Evolutionary conservation across 2,329 filamentous ascomycete species (phyloP), one percentile per base, ranked within the genome.

Genomic region (Penicillium sp.): DNA sequence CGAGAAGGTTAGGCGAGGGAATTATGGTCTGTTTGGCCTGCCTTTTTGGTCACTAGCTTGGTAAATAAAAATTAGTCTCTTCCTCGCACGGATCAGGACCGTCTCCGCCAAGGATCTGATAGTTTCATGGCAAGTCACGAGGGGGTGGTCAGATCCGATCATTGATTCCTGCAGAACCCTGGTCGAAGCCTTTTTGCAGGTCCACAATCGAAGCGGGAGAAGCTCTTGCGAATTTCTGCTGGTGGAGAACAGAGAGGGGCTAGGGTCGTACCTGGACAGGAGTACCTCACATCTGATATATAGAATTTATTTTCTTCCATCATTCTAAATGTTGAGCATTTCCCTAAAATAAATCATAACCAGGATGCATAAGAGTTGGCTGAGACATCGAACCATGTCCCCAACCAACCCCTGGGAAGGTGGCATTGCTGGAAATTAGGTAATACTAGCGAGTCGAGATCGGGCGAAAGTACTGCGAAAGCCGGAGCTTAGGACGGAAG

Each of bases 171-270:
- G 63, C 65, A 67, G 65, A 67, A 67, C 60, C 63, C 62, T 66
- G 63, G 65, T 66, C 59, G 57, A 64, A 66, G 60, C 52, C 63
- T 61, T 39, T 33, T 48, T 27, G 24, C 27, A 68, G 71, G 69
- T 70, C 71, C 71, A 73, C 71, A 67, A 72, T 72, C 64, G 69
- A 71, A 71, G 68, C 69, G 70, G 71, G 68, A 73, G 70, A 73
- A 73, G 70, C 68, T 72, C 68, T 64, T 67, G 67, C 64, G 69
- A 71, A 68, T 59, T 61, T 60, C 67, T 64, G 57, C 46, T 50
- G 64, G 70, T 72, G 70, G 70, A 68, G 69, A 63, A 67, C 51
- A 48, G 64, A 46, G 64, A 67, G 65, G 65, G 65, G 62, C 63
- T 56, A 55, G 57, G 59, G 61, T 56, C 55, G 52, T 54, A 48